A percentile compares a stretch with the other conserved stretches of the same genome.
Evolutionary conservation across 1,284 basidiomycete genomes (phyloP).

Genomic region (Trametes versicolor): DNA sequence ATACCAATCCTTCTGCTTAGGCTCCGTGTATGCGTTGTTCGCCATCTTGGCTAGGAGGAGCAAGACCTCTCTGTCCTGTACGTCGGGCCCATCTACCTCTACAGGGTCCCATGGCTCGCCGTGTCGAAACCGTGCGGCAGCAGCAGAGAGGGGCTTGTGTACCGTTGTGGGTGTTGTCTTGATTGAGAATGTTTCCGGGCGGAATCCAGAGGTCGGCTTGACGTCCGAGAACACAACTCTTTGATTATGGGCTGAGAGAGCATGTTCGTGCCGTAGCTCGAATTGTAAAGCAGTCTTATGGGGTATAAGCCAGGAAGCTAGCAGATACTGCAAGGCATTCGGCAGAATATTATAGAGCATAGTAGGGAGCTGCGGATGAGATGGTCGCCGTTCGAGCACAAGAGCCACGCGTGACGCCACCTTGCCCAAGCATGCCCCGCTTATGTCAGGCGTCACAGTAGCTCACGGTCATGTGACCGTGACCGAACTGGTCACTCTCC

Average conservation of each 20-base stretch:
- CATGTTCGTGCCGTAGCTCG: slow-evolving; percentile 73
- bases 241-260: slow-evolving; percentile 43
- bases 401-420: not conserved
- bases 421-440: not conserved
- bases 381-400: slow-evolving; percentile 2
- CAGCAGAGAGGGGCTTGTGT: slow-evolving; percentile 52
- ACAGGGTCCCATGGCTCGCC: slow-evolving; percentile 64
- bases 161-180: slow-evolving; percentile 22
- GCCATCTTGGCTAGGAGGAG: slow-evolving; percentile 93
- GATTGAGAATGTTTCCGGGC: slow-evolving; percentile 8
- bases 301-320: slow-evolving; percentile 31
- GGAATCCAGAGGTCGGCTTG: slow-evolving; percentile 9
- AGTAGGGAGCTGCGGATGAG: not conserved
- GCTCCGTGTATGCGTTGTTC: slow-evolving; percentile 78
- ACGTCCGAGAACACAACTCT: slow-evolving; percentile 39
- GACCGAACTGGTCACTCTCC: too few species aligned
- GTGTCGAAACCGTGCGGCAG: slow-evolving; percentile 52
- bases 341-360: slow-evolving; percentile 39
- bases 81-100: slow-evolving; percentile 70
- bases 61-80: slow-evolving; percentile 82
- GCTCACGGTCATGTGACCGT: too few species aligned
- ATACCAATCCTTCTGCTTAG: slow-evolving; percentile 78
- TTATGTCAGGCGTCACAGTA: not conserved
- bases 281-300: slow-evolving; percentile 50
- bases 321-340: slow-evolving; percentile 30